Evolutionary conservation across 129 eudicot genomes (phyloP).

Genomic region (carrot (Daucus carota)): DH1_v3.0 NC_030381.2:44049001-44049500

Average conservation of each 20-base stretch:
- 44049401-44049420: no score
- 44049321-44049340: not conserved
- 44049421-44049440: no score
- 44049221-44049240: not conserved
- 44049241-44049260: not conserved
- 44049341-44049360: not conserved
- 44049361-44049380: not conserved
- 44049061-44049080: conserved; percentile 12
- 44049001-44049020: not conserved
- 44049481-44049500: no score
- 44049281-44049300: not conserved
- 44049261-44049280: conserved; percentile 1
- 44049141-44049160: not conserved
- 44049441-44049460: no score
- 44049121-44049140: not conserved
- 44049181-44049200: conserved; percentile 4
- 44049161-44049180: conserved; percentile 4
- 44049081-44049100: not conserved
- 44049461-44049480: no score
- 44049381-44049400: not conserved
- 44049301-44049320: not conserved
- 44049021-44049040: not conserved
- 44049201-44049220: not conserved
- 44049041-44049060: not conserved
- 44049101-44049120: not conserved